Evolutionary conservation across 2,329 filamentous ascomycete species (phyloP).

Genomic region (Fusarium sp.): DNA sequence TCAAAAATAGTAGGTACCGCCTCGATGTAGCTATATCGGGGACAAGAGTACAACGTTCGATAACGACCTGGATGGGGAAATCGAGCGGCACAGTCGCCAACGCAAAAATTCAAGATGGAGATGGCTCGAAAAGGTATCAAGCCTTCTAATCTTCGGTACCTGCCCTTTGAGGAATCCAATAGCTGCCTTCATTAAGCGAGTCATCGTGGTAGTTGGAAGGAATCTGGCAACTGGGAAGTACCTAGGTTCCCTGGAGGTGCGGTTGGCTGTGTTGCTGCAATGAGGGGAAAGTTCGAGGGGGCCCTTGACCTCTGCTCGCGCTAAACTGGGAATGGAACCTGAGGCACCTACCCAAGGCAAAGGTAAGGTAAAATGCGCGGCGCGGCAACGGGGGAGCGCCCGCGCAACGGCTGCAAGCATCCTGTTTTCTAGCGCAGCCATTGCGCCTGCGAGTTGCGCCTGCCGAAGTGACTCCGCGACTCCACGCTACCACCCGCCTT

Average conservation of each 20-base stretch:
- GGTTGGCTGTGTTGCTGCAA: background rate
- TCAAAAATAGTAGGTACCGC: slow-evolving; percentile 12
- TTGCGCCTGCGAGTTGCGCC: slow-evolving; percentile 28
- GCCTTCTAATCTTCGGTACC: background rate
- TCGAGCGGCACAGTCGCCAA: slow-evolving; percentile 11
- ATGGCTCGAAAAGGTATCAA: background rate
- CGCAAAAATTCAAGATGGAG: background rate
- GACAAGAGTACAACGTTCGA: slow-evolving; percentile 12
- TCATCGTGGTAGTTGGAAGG: background rate
- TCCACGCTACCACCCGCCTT: slow-evolving; percentile 26
- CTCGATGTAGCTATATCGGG: slow-evolving; percentile 11
- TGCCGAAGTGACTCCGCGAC: slow-evolving; percentile 35
- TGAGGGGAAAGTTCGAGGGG: slow-evolving; percentile 4
- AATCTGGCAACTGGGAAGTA: background rate
- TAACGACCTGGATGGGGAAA: background rate
- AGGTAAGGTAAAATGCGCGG: slow-evolving; percentile 22
- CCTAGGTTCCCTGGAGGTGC: background rate
- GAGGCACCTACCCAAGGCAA: background rate
- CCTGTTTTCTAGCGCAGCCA: slow-evolving; percentile 36
- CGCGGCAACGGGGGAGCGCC: slow-evolving; percentile 27
- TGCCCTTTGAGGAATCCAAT: background rate
- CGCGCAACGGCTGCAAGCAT: slow-evolving; percentile 28
- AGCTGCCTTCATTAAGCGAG: background rate
- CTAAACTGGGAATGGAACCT: background rate
- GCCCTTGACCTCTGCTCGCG: background rate